Base-by-base conservation (phyloP, 75 land plant genomes). In the Cryptomeria japonica region DNA sequence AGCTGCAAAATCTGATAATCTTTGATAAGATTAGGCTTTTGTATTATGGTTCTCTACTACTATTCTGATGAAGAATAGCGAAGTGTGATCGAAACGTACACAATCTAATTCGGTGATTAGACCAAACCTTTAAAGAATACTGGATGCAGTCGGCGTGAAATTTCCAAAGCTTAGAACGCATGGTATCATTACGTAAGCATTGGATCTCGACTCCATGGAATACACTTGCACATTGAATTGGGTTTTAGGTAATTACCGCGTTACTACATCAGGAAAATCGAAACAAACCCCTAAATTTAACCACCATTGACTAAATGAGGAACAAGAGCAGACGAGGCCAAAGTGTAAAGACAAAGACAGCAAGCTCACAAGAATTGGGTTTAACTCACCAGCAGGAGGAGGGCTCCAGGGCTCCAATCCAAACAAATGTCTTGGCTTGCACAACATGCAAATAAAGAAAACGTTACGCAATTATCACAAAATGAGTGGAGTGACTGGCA, bases 101-200 rank as follows among this genome's bases (percentile, higher is more conserved):
- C n/a, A n/a, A n/a, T n/a, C n/a, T n/a, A n/a, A n/a, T n/a, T n/a
- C n/a, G n/a, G n/a, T n/a, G n/a, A n/a, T n/a, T n/a, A n/a, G n/a
- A n/a, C n/a, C n/a, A n/a, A 42, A 82, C 84, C 84, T 82, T 42
- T 2, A 82, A 44, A 82, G 51, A 82, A 82, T 82, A 44, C 10
- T 44, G 51, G 14, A 82, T 44, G 84, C 84, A 82, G n/a, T 44
- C 31, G 84, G 47, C 84, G 31, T 13, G 84, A 44, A 82, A 82
- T 28, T 12, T 37, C 84, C 84, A 28, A 82, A 42, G 13, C 41
- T 82, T 82, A 51, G 32, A n/a, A 22, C 46, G 84, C 49, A 41
- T 44, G 49, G 41, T 82, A 25, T 28, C 49, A 39, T 44, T 82
- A 28, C 84, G 51, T 82, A 82, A 25, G 31, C 84, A 82, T 82